These are phyloP conservation scores for Candida pseudocylindracea DNA, from an alignment of 1,139 yeast species.

Conservation along the genomic window DNA sequence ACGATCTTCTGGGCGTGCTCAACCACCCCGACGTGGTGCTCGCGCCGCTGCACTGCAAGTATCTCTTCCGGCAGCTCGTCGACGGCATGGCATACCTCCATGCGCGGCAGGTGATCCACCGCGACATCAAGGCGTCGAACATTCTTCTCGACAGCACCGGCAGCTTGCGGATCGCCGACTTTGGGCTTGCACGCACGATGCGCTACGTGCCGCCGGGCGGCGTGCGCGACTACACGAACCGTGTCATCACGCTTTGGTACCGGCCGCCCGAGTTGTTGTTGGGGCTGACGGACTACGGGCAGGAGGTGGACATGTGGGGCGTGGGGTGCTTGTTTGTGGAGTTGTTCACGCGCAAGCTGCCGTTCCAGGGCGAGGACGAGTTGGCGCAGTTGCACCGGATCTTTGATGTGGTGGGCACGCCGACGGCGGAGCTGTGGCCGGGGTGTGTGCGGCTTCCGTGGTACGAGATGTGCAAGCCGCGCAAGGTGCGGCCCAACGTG, in stretches of 20 bases:
- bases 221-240: slow-evolving; percentile 64
- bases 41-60: slow-evolving; percentile 49
- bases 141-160: slow-evolving; percentile 58
- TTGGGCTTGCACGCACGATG: slow-evolving; percentile 80
- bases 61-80: slow-evolving; percentile 51
- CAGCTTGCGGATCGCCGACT: slow-evolving; percentile 68
- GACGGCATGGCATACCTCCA: slow-evolving; percentile 73
- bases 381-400: slow-evolving; percentile 62
- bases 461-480: slow-evolving; percentile 70
- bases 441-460: slow-evolving; percentile 60
- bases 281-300: slow-evolving; percentile 78
- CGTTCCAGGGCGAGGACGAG: slow-evolving; percentile 80
- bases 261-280: slow-evolving; percentile 85
- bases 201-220: slow-evolving; percentile 25
- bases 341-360: slow-evolving; percentile 49
- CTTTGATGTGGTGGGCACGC: slow-evolving; percentile 75
- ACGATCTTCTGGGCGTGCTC: slow-evolving; percentile 75
- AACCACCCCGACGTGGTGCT: slow-evolving; percentile 53
- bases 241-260: slow-evolving; percentile 94
- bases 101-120: slow-evolving; percentile 56
- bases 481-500: slow-evolving; percentile 16
- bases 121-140: slow-evolving; percentile 91
- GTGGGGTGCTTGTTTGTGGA: slow-evolving; percentile 83
- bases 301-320: slow-evolving; percentile 95
- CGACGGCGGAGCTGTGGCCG: slow-evolving; percentile 60